A percentile compares a stretch with the other conserved stretches of the same genome.
Evolutionary conservation across 2,329 filamentous ascomycete species (phyloP).

Genomic region (Monosporascus sp.): DNA sequence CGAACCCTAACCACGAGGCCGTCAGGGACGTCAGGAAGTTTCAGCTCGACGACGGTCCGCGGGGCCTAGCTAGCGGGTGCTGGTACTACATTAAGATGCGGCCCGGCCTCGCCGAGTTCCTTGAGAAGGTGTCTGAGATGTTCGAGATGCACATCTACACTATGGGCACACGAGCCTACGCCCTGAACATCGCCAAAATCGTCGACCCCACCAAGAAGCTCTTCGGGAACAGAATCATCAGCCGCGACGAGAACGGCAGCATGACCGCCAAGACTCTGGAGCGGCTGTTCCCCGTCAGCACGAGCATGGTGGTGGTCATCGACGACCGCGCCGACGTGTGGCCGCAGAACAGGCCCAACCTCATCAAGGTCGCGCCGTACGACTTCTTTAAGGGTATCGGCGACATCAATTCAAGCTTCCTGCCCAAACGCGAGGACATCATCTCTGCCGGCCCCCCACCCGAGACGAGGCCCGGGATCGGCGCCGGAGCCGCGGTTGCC

Average conservation of each 20-base stretch:
- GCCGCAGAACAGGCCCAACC: constrained; percentile 81
- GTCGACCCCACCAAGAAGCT: constrained; percentile 85
- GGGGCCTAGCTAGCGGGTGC: constrained; percentile 63
- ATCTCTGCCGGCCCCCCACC: constrained; percentile 26
- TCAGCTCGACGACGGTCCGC: constrained; percentile 81
- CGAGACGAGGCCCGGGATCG: constrained; percentile 15
- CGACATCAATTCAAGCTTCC: constrained; percentile 96
- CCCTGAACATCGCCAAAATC: constrained; percentile 83
- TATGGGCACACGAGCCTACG: constrained; percentile 97
- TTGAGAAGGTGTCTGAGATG: constrained; percentile 48
- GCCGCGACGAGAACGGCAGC: constrained; percentile 93
- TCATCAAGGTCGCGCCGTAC: constrained; percentile 92
- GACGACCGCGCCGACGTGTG: constrained; percentile 96
- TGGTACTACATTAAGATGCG: constrained; percentile 99
- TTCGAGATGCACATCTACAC: constrained; percentile 99
- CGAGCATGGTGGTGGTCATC: constrained; percentile 98
- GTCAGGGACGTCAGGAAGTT: constrained; percentile 86
- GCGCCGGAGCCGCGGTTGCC: constrained; percentile 1
- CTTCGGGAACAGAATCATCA: constrained; percentile 92
- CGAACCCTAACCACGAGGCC: constrained; percentile 85
- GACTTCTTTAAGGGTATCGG: constrained; percentile 98
- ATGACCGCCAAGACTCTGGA: constrained; percentile 86
- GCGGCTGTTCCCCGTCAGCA: constrained; percentile 90
- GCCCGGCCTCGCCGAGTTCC: constrained; percentile 76
- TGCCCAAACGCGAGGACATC: constrained; percentile 69